Evolutionary conservation across 2,329 filamentous ascomycete genomes (phyloP).

Genomic region (Arthrobotrys pseudoclavata): DNA sequence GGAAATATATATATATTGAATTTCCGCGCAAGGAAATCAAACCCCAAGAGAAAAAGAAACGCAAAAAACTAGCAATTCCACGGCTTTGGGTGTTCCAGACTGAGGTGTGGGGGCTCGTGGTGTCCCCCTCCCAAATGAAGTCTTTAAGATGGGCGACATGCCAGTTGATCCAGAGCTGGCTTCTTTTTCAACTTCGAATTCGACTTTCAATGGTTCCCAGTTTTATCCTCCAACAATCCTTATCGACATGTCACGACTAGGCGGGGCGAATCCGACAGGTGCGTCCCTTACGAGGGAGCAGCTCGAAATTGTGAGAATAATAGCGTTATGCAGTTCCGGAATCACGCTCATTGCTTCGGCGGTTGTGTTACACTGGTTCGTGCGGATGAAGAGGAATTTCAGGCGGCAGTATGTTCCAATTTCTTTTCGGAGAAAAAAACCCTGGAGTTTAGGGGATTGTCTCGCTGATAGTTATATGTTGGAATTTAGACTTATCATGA

Average conservation of each 20-base stretch:
- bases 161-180: conserved; percentile 57
- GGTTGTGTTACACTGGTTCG: conserved; percentile 75
- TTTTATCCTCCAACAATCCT: conserved; percentile 32
- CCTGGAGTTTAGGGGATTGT: conserved; percentile 14
- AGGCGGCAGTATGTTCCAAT: conserved; percentile 75
- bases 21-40: conserved; percentile 16
- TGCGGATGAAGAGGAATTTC: conserved; percentile 79
- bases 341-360: conserved; percentile 52
- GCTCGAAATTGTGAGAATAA: conserved; percentile 49
- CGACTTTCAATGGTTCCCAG: conserved; percentile 29
- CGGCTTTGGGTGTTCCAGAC: conserved; percentile 53
- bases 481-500: conserved; percentile 76
- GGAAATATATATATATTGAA: conserved; percentile 24
- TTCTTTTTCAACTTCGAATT: conserved; percentile 37
- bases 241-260: conserved; percentile 50
- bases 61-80: conserved; percentile 35
- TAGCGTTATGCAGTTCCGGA: conserved; percentile 48
- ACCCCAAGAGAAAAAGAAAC: conserved; percentile 17
- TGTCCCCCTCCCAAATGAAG: conserved; percentile 59
- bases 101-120: conserved; percentile 51
- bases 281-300: conserved; percentile 41
- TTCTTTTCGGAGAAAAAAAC: not conserved
- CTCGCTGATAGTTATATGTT: conserved; percentile 38
- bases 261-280: conserved; percentile 48
- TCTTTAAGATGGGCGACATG: conserved; percentile 60